A percentile compares a stretch with the other conserved stretches of the same genome.
phyloP scores from a whole-genome alignment of 2,329 filamentous ascomycete species.

The Sclerotinia glacialis region DNA sequence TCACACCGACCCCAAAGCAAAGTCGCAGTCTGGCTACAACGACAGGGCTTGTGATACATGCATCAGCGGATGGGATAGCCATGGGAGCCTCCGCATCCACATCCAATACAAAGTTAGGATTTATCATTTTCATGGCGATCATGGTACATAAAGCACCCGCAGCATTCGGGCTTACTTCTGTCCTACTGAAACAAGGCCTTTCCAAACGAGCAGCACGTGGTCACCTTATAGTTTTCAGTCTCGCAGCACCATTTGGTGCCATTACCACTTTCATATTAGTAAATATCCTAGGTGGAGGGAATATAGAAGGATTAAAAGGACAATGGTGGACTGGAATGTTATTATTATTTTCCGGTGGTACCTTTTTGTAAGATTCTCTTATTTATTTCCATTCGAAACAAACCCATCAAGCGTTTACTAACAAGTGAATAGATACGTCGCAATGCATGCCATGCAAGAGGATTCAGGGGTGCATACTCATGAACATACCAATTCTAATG shows the following conservation, averaged over 20 bases:
- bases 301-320: constrained; percentile 50
- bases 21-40: constrained; percentile 76
- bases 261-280: constrained; percentile 79
- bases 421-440: constrained; percentile 69
- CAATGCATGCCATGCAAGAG: constrained; percentile 98
- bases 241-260: constrained; percentile 85
- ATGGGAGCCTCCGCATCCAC: constrained; percentile 85
- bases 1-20: constrained; percentile 56
- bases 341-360: constrained; percentile 91
- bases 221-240: constrained; percentile 85
- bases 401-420: constrained; percentile 23
- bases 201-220: constrained; percentile 80
- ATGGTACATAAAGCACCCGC: constrained; percentile 98
- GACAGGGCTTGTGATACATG: constrained; percentile 91
- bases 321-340: constrained; percentile 90
- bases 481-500: constrained; percentile 47
- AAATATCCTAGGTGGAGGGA: constrained; percentile 65
- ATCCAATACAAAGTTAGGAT: constrained; percentile 69
- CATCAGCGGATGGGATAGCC: constrained; percentile 90
- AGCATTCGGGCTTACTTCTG: constrained; percentile 88
- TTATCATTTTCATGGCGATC: constrained; percentile 93
- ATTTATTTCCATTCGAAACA: background rate
- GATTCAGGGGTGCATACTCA: constrained; percentile 48
- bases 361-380: constrained; percentile 71
- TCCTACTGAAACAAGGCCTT: constrained; percentile 85